Evolutionary conservation across 2,329 filamentous ascomycete genomes (phyloP).

Genomic region (Hypomyces rosellus): DNA sequence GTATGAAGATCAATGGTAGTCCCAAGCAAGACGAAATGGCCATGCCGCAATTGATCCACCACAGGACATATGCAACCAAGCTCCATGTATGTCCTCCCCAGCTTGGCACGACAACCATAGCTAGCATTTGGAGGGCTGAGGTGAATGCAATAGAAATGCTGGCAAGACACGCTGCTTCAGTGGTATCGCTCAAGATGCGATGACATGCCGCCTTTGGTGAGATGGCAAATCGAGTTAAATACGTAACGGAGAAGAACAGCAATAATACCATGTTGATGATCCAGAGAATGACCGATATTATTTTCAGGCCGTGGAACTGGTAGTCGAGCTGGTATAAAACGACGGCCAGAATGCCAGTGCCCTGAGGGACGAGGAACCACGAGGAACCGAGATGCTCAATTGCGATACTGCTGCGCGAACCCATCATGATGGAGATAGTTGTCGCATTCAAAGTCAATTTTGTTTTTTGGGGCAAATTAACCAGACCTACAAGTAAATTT

Average conservation of each 20-base stretch:
- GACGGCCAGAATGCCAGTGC: conserved; percentile 29
- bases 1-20: conserved; percentile 30
- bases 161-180: conserved; percentile 31
- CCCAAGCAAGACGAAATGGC: conserved; percentile 25
- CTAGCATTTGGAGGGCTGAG: conserved; percentile 20
- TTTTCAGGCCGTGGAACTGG: conserved; percentile 31
- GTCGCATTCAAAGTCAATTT: too few species aligned
- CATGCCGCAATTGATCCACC: conserved; percentile 33
- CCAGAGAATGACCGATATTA: conserved; percentile 23
- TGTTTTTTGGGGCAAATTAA: too few species aligned
- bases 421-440: too few species aligned
- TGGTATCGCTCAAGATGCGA: conserved; percentile 23
- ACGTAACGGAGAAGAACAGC: conserved; percentile 21
- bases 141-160: conserved; percentile 31
- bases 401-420: background rate
- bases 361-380: conserved; percentile 31
- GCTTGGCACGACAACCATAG: conserved; percentile 14
- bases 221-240: conserved; percentile 25
- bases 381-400: conserved; percentile 4
- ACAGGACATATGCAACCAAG: conserved; percentile 28
- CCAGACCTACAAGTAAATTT: too few species aligned
- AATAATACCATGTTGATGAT: conserved; percentile 30
- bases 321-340: conserved; percentile 32
- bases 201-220: conserved; percentile 25
- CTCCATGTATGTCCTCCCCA: conserved; percentile 19